Base-by-base conservation (phyloP, 2,329 filamentous ascomycete genomes). In the Cytospora piceae region DNA sequence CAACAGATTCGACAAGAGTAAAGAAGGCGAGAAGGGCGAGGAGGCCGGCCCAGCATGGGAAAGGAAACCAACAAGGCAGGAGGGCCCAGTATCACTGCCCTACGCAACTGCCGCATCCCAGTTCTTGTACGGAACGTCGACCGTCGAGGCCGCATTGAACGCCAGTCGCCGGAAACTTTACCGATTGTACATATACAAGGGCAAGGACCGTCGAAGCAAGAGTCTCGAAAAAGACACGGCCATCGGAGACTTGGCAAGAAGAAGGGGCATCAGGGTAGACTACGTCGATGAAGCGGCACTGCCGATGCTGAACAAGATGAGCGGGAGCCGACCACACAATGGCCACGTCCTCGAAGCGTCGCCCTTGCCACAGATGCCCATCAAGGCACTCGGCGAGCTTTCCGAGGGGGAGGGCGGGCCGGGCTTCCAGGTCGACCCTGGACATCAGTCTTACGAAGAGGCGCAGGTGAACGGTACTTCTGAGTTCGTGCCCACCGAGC, bases 291-390 rank as follows among this genome's bases (percentile, higher is more conserved):
- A 86, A 24, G 80, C 83, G 1, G 89, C 89, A 73, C 79, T 92
- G 66, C 85, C 84, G 0, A 79, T 93, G 51, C 84, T 99, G 79
- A 90, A 96, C 77, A 94, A 92, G 77, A 92, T 96, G 86, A 91
- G 91, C 70, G 85, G 83, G 64, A 89, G 90, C 1, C 85, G 95
- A 51, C 93, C 94, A 39, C 94, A 99, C 78, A 97, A 98, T 73
- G 94, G 94, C 56, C 89, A 90, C 71, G 83, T 98, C 20, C 84
- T 99, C 4, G 95, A 99, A 77, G 88, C 91, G 17, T 97, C 93
- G 0, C 91, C 91, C 1, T 78, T 98, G 1, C 93, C 93, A 0
- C 87, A 89, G 69, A 79, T 87, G 2, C 92, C 91, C 0, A 80
- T 94, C 53, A 82, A 79, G 34, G 79, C 83, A 20, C 79, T 96